phyloP scores from a whole-genome alignment of 495 filamentous ascomycete species.

The Podospora conica region DNA sequence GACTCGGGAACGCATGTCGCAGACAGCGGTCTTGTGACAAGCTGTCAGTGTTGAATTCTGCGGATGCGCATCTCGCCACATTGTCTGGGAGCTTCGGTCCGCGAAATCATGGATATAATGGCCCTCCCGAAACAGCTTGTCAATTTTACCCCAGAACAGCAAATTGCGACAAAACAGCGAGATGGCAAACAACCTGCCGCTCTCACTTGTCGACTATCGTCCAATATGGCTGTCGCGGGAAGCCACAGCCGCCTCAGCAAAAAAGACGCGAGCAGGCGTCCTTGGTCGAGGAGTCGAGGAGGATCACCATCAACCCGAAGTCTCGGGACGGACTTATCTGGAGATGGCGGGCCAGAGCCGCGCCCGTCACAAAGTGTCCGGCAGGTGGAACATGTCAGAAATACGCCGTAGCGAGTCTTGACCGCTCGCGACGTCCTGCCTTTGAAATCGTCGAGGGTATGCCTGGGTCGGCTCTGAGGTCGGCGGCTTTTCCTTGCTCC shows the following conservation, averaged over 20 bases:
- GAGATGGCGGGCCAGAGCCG: background rate
- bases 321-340: conserved; percentile 8
- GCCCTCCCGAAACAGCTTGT: conserved; percentile 7
- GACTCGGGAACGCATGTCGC: conserved; percentile 4
- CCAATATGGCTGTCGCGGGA: conserved; percentile 1
- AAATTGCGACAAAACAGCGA: conserved; percentile 11
- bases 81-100: conserved; percentile 2
- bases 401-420: background rate
- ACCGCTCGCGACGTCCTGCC: background rate
- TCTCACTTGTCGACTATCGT: background rate
- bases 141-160: conserved; percentile 6
- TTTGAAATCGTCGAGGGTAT: background rate
- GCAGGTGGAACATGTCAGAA: background rate
- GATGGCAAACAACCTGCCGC: background rate
- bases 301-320: background rate
- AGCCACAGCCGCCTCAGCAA: conserved; percentile 6
- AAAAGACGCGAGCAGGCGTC: background rate
- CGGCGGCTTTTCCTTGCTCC: background rate
- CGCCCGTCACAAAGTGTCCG: background rate
- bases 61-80: background rate
- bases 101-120: conserved; percentile 4
- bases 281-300: background rate
- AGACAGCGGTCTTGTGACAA: conserved; percentile 5
- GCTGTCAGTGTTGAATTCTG: conserved; percentile 5
- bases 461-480: background rate